phyloP scores from a whole-genome alignment of 2,329 filamentous ascomycete species.

The Coniochaeta hoffmannii region DNA sequence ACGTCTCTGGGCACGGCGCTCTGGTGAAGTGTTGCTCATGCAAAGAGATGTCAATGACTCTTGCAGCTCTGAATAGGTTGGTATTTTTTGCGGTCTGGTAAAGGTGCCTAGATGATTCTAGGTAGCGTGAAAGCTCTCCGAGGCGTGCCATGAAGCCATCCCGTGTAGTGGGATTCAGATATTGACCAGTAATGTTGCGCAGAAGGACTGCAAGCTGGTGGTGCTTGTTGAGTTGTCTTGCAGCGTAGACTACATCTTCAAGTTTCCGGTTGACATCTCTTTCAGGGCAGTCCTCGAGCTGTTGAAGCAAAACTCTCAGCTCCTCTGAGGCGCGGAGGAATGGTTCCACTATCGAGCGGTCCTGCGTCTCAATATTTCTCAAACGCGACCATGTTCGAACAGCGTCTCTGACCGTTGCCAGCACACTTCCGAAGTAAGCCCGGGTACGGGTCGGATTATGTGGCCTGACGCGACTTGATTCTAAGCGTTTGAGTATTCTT shows the following conservation, averaged over 20 bases:
- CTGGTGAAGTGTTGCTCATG: constrained; percentile 17
- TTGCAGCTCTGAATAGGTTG: constrained; percentile 19
- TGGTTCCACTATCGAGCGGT: not conserved
- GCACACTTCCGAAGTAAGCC: not conserved
- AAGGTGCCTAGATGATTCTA: constrained; percentile 24
- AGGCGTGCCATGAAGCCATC: constrained; percentile 13
- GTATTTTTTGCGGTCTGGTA: constrained; percentile 22
- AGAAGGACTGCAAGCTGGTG: not conserved
- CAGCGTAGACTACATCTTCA: not conserved
- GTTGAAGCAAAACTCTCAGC: not conserved
- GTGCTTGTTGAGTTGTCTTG: not conserved
- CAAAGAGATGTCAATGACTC: constrained; percentile 21
- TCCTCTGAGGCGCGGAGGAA: not conserved
- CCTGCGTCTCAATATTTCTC: not conserved
- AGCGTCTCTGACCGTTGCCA: not conserved
- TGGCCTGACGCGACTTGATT: not conserved
- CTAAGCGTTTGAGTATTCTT: not conserved
- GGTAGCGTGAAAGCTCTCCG: constrained; percentile 28
- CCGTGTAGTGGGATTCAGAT: constrained; percentile 1
- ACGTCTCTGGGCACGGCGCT: not conserved
- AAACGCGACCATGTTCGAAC: not conserved
- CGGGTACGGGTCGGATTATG: not conserved
- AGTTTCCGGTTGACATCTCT: not conserved
- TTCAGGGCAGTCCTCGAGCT: not conserved
- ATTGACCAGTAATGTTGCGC: not conserved